Percentiles rank a stretch among this genome's conserved stretches.
These are phyloP conservation scores for Spinellus fusiger DNA, from an alignment of 192 early-diverging fungal genomes.

Conservation along the genomic window DNA sequence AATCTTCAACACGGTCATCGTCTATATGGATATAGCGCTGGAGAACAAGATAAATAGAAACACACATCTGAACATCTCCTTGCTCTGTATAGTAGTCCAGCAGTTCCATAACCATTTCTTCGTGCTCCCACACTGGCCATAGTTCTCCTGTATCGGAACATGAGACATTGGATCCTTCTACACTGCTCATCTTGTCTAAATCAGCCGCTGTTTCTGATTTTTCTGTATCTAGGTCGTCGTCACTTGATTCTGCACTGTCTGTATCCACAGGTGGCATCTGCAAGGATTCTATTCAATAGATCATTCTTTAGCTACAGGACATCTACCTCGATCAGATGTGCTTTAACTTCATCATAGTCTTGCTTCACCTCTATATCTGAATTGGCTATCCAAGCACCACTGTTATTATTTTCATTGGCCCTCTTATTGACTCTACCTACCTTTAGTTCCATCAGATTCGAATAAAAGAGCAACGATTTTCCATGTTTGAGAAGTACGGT, in stretches of 20 bases:
- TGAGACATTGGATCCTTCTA: background rate
- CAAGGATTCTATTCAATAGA: too few species aligned
- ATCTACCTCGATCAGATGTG: too few species aligned
- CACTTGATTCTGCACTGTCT: background rate
- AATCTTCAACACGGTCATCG: slow-evolving; percentile 50
- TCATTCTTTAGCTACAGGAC: too few species aligned
- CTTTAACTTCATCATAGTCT: too few species aligned
- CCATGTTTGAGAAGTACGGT: slow-evolving; percentile 70
- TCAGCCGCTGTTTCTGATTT: background rate
- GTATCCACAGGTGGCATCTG: background rate
- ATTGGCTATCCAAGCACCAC: background rate
- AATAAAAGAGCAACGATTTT: slow-evolving; percentile 52
- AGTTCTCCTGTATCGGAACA: slow-evolving; percentile 8
- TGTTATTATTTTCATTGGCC: background rate
- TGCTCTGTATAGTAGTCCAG: slow-evolving; percentile 71
- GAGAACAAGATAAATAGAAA: slow-evolving; percentile 58
- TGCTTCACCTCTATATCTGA: too few species aligned
- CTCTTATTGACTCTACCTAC: too few species aligned
- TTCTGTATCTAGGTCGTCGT: slow-evolving; percentile 4
- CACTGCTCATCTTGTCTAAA: slow-evolving; percentile 18
- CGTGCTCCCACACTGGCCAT: slow-evolving; percentile 37
- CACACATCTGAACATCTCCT: slow-evolving; percentile 79
- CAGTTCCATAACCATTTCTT: slow-evolving; percentile 46
- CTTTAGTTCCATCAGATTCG: too few species aligned
- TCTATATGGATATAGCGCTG: slow-evolving; percentile 35